phyloP scores from a whole-genome alignment of 208 protist species.

The Crithidia fasciculata region DNA sequence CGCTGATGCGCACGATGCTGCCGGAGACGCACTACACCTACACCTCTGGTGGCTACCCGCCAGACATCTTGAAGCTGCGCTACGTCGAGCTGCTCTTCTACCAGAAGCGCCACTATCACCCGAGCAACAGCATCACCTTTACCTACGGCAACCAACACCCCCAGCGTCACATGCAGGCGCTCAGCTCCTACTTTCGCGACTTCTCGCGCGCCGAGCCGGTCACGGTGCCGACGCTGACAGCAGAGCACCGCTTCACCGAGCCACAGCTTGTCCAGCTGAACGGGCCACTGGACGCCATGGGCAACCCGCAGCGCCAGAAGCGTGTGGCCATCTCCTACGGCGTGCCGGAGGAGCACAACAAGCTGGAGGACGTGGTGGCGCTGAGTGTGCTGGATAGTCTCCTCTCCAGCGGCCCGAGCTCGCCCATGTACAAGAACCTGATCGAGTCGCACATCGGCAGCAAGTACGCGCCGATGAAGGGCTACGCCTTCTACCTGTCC shows the following conservation, averaged over 20 bases:
- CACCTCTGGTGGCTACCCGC: conserved; percentile 90
- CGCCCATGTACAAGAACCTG: conserved; percentile 88
- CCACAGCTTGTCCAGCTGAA: conserved; percentile 54
- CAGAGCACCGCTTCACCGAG: conserved; percentile 51
- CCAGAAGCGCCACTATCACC: conserved; percentile 90
- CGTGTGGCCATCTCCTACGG: conserved; percentile 85
- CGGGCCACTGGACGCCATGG: conserved; percentile 87
- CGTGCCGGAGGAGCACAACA: conserved; percentile 62
- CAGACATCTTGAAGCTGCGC: conserved; percentile 83
- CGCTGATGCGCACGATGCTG: conserved; percentile 78
- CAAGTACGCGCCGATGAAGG: conserved; percentile 84
- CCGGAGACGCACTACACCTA: conserved; percentile 91
- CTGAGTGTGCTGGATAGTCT: conserved; percentile 86
- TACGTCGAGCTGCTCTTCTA: conserved; percentile 90
- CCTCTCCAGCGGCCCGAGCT: conserved; percentile 84
- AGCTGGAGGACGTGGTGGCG: conserved; percentile 75
- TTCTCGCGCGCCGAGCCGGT: conserved; percentile 52
- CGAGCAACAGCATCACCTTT: conserved; percentile 92
- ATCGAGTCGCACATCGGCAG: conserved; percentile 90
- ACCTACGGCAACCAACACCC: conserved; percentile 88
- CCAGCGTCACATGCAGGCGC: conserved; percentile 62
- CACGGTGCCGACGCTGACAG: conserved; percentile 60
- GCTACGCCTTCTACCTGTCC: conserved; percentile 85
- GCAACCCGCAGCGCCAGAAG: conserved; percentile 77
- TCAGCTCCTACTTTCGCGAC: conserved; percentile 74